These are phyloP conservation scores for Artomyces pyxidatus DNA, from an alignment of 768 basidiomycete genomes.

Conservation along the genomic window DNA sequence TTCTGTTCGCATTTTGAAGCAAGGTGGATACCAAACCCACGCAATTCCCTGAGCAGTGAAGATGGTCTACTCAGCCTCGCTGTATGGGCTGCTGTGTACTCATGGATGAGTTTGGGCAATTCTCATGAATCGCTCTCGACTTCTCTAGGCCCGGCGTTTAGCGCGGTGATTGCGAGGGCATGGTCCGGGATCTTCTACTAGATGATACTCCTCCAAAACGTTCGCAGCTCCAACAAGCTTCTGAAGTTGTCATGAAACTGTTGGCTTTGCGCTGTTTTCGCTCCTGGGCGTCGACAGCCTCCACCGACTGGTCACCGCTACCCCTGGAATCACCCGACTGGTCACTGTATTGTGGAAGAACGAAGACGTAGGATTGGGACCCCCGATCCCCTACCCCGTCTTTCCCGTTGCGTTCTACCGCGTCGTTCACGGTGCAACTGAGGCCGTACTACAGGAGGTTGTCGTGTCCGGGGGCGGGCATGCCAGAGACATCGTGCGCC, in stretches of 20 bases:
- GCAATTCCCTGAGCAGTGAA: too few relatives aligned
- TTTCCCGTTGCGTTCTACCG: constrained; percentile 25
- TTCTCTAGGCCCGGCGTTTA: constrained; percentile 16
- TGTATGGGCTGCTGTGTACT: constrained; percentile 16
- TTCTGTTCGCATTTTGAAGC: neutral
- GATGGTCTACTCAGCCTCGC: neutral
- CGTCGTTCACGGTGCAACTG: constrained; percentile 18
- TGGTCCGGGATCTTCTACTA: constrained; percentile 32
- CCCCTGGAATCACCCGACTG: constrained; percentile 27
- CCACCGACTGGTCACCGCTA: constrained; percentile 23
- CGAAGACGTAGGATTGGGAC: constrained; percentile 21
- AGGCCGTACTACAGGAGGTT: constrained; percentile 22
- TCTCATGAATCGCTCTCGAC: constrained; percentile 17
- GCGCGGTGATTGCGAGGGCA: constrained; percentile 18
- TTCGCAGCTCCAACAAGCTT: constrained; percentile 17
- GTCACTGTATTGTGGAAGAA: constrained; percentile 28
- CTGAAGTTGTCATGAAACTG: constrained; percentile 22
- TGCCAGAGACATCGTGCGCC: constrained; percentile 22
- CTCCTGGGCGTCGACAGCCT: constrained; percentile 22
- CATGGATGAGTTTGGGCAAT: constrained; percentile 28
- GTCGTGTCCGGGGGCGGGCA: constrained; percentile 22
- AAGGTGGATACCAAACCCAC: neutral
- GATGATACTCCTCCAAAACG: constrained; percentile 26
- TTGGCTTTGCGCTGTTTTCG: constrained; percentile 23
- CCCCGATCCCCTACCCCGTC: constrained; percentile 20